A percentile compares a stretch with the other conserved stretches of the same genome.
Conservation (phyloP, 83 land plant genomes). For the Picea abies region DNA sequence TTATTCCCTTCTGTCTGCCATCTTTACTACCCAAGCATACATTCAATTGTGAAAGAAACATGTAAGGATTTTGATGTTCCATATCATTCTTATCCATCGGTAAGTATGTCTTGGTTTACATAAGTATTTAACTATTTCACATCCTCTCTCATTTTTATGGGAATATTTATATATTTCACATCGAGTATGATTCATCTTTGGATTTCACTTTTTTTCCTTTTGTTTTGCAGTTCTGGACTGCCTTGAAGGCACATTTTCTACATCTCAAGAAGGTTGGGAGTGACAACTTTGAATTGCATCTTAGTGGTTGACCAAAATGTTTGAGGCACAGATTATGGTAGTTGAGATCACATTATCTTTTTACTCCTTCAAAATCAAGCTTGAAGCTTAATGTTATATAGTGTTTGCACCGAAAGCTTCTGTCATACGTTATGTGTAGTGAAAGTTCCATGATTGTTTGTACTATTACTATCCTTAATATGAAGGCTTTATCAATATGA, state of each 20-base stretch:
- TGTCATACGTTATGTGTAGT: too few species aligned
- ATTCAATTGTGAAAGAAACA: slow-evolving; percentile 49
- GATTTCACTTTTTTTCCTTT: neutral
- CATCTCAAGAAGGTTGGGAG: slow-evolving; percentile 29
- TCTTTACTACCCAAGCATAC: slow-evolving; percentile 50
- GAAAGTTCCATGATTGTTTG: too few species aligned
- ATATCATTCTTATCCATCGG: slow-evolving; percentile 39
- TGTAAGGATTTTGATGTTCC: slow-evolving; percentile 48
- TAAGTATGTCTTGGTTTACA: slow-evolving; percentile 13
- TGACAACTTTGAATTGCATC: slow-evolving; percentile 17
- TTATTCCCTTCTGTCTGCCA: slow-evolving; percentile 51
- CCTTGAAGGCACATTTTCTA: slow-evolving; percentile 29
- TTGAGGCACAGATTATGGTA: neutral
- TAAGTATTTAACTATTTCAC: neutral
- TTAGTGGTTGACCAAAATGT: slow-evolving; percentile 23
- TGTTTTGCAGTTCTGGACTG: slow-evolving; percentile 25
- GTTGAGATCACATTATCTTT: too few species aligned
- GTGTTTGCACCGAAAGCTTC: too few species aligned
- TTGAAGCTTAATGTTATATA: too few species aligned
- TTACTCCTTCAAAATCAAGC: too few species aligned
- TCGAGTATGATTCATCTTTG: neutral
- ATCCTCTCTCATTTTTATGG: neutral
- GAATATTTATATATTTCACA: too few species aligned
- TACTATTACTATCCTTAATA: too few species aligned
- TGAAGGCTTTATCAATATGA: too few species aligned